Base-by-base conservation (phyloP, 805 yeast species). In the Komagataella populi region DNA sequence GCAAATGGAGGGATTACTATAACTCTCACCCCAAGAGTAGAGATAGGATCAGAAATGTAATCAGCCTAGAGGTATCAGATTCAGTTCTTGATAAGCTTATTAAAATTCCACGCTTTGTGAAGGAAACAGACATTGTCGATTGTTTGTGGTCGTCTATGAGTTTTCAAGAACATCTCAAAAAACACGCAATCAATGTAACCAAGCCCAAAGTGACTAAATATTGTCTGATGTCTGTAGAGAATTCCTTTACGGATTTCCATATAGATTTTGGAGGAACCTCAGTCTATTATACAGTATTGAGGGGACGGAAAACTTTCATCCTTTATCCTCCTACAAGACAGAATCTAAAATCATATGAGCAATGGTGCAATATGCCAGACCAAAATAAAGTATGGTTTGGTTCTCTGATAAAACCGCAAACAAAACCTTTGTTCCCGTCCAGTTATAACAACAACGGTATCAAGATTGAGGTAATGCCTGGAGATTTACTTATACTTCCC, bases 191-290 rank as follows among this genome's bases (percentile, higher is more conserved):
- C 4, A 66, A 64, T 22, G 49, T 50, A 10, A 18, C 36, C 6
- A 65, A 79, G 50, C 85, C 88, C 1, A 74, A 79, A 55, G 85
- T 84, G 1, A 79, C 88, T 18, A 78, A 82, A 51, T 89, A 89
- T 62, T 83, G 95, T 55, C 70, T 89, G 45, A 89, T 89, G 95
- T 84, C 95, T 0, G 95, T 87, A 2, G 69, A 73, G 23, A 78
- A 83, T 54, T 80, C 93, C 2, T 89, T 77, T 62, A 89, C 96
- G 0, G 97, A 89, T 62, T 89, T 88, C 66, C 97, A 89, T 64
- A 71, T 89, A 46, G 97, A 89, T 63, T 89, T 89, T 63, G 93
- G 95, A 2, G 97, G 96, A 0, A 86, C 96, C 0, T 84, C 93
- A 1, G 97, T 89, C 4, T 89, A 87, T 62, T 89, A 89, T 64